Percentiles rank a stretch among this genome's conserved stretches.
Conservation (phyloP, 164 flowering plant species). For the Liquidambar formosana region DNA sequence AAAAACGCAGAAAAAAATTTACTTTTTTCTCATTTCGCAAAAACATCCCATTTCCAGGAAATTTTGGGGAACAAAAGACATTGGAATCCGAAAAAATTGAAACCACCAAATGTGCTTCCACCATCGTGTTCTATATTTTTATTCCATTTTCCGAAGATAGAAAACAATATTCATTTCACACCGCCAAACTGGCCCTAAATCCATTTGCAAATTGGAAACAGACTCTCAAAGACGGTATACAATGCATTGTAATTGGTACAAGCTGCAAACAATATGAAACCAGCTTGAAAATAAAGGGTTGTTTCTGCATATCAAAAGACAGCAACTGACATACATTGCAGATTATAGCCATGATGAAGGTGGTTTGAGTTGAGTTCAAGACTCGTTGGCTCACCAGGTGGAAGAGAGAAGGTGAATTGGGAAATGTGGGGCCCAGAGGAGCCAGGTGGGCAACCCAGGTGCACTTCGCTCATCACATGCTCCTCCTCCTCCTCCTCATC, state of each 20-base stretch:
- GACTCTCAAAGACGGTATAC: background rate
- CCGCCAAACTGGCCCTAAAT: background rate
- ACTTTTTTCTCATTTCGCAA: too few species aligned
- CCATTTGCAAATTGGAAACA: background rate
- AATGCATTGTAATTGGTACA: too few species aligned
- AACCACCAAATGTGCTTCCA: too few species aligned
- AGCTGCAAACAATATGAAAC: too few species aligned
- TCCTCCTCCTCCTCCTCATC: constrained; percentile 22
- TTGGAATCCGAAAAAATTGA: too few species aligned
- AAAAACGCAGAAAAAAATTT: too few species aligned
- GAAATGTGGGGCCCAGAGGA: constrained; percentile 52
- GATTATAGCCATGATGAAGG: background rate
- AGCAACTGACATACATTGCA: background rate
- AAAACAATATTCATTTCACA: background rate
- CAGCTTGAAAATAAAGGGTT: too few species aligned
- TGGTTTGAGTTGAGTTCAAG: background rate
- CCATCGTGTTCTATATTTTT: too few species aligned
- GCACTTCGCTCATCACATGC: constrained; percentile 92
- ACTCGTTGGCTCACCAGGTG: constrained; percentile 33
- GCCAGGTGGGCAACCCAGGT: constrained; percentile 81
- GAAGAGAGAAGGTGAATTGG: constrained; percentile 62
- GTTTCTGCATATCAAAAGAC: background rate
- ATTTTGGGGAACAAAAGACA: too few species aligned
- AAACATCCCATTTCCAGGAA: too few species aligned
- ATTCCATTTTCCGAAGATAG: background rate